Evolutionary conservation across 768 basidiomycete species (phyloP).

Genomic region (Ramaria sp.): DNA sequence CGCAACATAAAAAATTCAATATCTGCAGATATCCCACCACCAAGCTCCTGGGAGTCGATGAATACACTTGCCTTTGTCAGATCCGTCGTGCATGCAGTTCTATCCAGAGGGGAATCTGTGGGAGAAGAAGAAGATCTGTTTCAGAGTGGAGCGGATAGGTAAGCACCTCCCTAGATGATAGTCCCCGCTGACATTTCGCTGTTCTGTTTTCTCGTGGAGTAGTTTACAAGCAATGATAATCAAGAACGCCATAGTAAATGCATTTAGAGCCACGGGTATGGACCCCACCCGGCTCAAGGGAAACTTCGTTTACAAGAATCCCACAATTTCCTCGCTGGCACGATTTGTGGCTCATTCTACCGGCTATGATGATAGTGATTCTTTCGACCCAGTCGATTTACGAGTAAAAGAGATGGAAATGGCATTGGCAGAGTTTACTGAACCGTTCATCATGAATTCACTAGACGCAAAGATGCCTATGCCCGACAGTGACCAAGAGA

Average conservation of each 20-base stretch:
- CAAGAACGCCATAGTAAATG: slow-evolving; percentile 1
- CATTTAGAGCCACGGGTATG: neutral
- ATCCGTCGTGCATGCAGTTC: slow-evolving; percentile 7
- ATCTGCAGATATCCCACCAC: neutral
- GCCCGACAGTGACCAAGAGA: slow-evolving; percentile 9
- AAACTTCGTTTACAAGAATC: slow-evolving; percentile 25
- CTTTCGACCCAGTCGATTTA: neutral
- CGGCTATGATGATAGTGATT: neutral
- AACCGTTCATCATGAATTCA: neutral
- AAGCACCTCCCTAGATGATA: neutral
- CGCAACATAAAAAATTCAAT: neutral
- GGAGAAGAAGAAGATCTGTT: slow-evolving; percentile 12
- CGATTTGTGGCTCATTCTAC: neutral
- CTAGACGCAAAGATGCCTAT: neutral
- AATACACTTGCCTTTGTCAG: neutral
- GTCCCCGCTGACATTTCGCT: neutral
- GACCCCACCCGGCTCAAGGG: neutral
- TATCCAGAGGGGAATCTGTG: neutral
- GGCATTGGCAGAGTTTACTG: neutral
- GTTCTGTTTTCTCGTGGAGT: neutral
- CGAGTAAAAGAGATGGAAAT: neutral
- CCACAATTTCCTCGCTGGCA: slow-evolving; percentile 17
- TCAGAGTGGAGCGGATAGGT: slow-evolving; percentile 12
- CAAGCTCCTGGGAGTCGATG: slow-evolving; percentile 1
- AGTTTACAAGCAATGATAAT: slow-evolving; percentile 9